Percentiles rank a stretch among this genome's conserved stretches.
Conservation (phyloP, 2,329 filamentous ascomycete species). For the Xylaria sp. region DNA sequence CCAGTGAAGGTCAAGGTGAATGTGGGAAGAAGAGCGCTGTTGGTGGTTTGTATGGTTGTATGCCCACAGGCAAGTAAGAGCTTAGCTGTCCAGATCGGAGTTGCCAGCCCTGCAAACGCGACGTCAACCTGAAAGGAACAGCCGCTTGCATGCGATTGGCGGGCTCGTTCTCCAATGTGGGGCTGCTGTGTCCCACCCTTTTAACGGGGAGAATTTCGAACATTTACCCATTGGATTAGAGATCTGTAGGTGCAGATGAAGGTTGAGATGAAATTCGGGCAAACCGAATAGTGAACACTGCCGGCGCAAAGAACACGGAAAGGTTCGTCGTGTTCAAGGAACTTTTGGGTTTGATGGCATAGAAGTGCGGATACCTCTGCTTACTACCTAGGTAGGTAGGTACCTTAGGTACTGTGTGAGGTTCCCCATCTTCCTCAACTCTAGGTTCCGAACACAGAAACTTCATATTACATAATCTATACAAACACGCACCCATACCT, state of each 20-base stretch:
- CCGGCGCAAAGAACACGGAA: no score
- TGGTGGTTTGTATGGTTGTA: conserved; percentile 3
- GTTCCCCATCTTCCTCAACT: no score
- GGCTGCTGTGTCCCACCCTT: neutral
- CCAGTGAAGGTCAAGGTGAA: conserved; percentile 19
- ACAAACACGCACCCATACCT: no score
- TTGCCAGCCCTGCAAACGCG: conserved; percentile 12
- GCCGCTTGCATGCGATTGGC: conserved; percentile 13
- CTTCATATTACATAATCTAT: no score
- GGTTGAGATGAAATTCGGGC: neutral
- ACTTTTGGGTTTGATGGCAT: no score
- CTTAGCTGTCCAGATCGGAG: conserved; percentile 37
- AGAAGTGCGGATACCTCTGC: no score
- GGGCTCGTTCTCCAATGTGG: neutral
- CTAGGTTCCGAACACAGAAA: no score
- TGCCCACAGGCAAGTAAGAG: conserved; percentile 6
- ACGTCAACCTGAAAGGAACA: conserved; percentile 23
- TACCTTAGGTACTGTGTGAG: no score
- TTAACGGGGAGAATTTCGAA: neutral
- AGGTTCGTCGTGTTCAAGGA: no score
- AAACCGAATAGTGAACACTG: no score
- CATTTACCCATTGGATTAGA: conserved; percentile 6
- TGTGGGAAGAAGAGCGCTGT: conserved; percentile 6
- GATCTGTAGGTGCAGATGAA: no score
- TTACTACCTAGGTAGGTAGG: no score